Evolutionary conservation across 768 basidiomycete genomes (phyloP), one percentile per base, ranked within the genome.

Genomic region (Suillus weaverae): DNA sequence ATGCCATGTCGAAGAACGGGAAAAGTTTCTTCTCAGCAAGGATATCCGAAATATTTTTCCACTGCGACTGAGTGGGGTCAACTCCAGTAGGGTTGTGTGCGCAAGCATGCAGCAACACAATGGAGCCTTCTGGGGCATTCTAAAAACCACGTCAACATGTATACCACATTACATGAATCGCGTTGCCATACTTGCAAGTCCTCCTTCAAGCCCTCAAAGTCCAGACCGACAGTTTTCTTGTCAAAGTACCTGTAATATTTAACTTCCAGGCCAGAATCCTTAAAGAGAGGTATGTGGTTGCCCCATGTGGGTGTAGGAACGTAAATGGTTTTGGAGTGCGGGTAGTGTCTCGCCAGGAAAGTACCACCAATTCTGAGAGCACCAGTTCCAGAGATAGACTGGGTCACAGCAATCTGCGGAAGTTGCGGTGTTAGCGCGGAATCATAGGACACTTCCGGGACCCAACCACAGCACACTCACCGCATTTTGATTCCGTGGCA

Each of bases 1-100:
- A 99, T 18, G 97, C 97, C 95, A 98, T 98, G 80, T 99, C 97
- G 77, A 99, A 98, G 88, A 98, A 95, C 61, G 97, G 92, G 88
- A 98, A 97, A 70, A 97, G 86, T 68, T 88, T 86, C 82, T 87
- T 93, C 81, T 94, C 91, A 73, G 92, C 89, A 70, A 97, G 79
- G 65, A 99, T 82, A 71, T 94, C 85, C 50, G 92, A 94, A 67
- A 99, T 88, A 76, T 92, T 86, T 66, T 83, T 85, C 97, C 97
- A 99, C 80, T 99, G 95, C 59, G 88, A 89, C 26, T 84, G 86
- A 11, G 96, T 97, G 36, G 95, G 96, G 80, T 99, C 97, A 69
- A 99, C 86, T 67, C 97, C 97, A 43, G 95, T 96, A n/a, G 97
- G 97, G 80, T 99, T 99, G 84, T 99, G 95, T 33, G 97, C 97